Evolutionary conservation across 2,329 filamentous ascomycete genomes (phyloP), one percentile per base, ranked within the genome.

Genomic region (Verticillium albo-atrum): DNA sequence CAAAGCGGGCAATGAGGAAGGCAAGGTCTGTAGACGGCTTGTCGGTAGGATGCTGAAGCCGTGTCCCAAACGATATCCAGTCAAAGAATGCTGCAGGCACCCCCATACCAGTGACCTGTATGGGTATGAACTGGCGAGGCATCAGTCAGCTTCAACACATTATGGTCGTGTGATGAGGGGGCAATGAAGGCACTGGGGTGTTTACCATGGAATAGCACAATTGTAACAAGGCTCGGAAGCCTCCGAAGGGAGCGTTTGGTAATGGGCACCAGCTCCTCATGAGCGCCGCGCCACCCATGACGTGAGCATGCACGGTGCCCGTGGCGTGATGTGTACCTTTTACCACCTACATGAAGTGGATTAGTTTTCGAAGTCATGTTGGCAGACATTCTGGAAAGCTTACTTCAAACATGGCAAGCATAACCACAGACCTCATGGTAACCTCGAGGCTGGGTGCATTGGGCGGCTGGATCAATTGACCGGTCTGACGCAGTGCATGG

Each of bases 341-440:
- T n/a, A 80, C 79, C 10, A 78, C 69, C 77, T 78, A 53, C 17
- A 51, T 28, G 12, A 26, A n/a, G 42, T 20, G n/a, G 7, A 20
- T 50, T 4, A 50, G 20, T 14, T 7, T 50, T 20, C 20, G n/a
- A 23, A n/a, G n/a, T 50, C 10, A 20, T 6, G n/a, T 10, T 14
- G 10, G 6, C 2, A 20, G 42, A 4, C 10, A 12, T 14, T 25
- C 42, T 20, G 20, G 10, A 26, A 30, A 14, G 14, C 73, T 66
- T 71, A 87, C 84, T 77, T 88, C 85, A 62, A 85, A 88, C 68
- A 87, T 76, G 54, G 84, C 83, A 63, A 88, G 77, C 65, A 84
- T 77, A 50, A 88, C 75, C 30, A 87, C 81, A 7, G 80, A 72
- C 28, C 79, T 76, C 63, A 85, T 75, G 17, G 82, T 76, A 10